Base-by-base conservation (phyloP, 805 yeast species). In the Blastobotrys parvus region DNA sequence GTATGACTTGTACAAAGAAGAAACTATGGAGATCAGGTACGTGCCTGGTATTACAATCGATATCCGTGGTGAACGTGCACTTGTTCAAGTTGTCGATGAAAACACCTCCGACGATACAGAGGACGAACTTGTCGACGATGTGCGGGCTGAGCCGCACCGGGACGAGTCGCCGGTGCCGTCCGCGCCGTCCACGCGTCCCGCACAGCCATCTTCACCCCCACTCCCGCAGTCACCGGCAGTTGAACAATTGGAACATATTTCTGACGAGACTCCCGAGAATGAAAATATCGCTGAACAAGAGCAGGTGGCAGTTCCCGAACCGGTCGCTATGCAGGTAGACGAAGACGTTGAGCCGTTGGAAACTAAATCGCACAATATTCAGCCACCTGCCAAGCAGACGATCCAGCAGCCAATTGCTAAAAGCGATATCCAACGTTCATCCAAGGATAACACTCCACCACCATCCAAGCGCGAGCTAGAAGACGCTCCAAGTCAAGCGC, bases 31-130 rank as follows among this genome's bases (percentile, higher is more conserved):
- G 2, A 64, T 88, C 56, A 92, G 92, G 4, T 70, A 73, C 43
- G 69, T 77, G 33, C 68, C 72, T 37, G 81, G 81, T 34, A 68
- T 84, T 4, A 62, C 78, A 17, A 54, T 89, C 41, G 90, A 86
- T 55, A 71, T 90, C 42, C 78, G 85, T 51, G 82, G 83, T n/a
- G 77, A 79, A 43, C 56, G 75, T 15, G 63, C 75, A 1, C 55
- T 77, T 38, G 60, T 80, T 22, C 78, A 78, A 48, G 70, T 75
- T 3, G 60, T 56, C 16, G 69, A 66, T 32, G 75, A 68, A n/a
- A 48, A 53, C 20, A 74, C 71, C 38, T 61, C 56, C 4, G 78
- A 75, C 23, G 75, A 73, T 40, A 61, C 65, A 11, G 61, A 59
- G 30, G 68, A 62, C 18, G 68, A 63, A 39, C 34, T 17, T 4